A percentile compares a stretch with the other conserved stretches of the same genome.
Evolutionary conservation across 495 filamentous ascomycete species (phyloP).

Genomic region (Elaphomyces granulatus): DNA sequence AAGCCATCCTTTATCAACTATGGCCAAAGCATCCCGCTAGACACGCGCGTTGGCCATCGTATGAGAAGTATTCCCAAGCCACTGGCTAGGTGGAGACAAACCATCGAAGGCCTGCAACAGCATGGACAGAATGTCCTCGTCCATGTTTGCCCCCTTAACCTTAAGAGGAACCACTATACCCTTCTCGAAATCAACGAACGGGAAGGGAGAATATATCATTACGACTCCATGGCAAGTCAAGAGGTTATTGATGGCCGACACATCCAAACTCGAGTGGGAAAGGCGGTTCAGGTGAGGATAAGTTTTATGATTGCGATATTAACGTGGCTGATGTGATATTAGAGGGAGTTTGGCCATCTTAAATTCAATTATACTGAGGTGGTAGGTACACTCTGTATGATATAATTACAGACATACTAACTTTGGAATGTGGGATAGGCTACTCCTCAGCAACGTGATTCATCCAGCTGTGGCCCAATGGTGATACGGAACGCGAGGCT

Average conservation of each 20-base stretch:
- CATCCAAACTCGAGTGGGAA: constrained; percentile 1
- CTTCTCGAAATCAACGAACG: constrained; percentile 13
- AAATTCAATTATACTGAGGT: too few relatives aligned
- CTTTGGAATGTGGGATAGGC: too few relatives aligned
- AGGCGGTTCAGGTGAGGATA: too few relatives aligned
- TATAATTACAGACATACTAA: too few relatives aligned
- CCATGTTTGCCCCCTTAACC: constrained; percentile 9
- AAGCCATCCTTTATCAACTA: background rate
- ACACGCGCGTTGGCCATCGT: background rate
- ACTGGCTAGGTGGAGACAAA: background rate
- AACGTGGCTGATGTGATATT: too few relatives aligned
- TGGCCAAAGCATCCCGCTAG: background rate
- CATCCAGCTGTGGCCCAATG: constrained; percentile 11
- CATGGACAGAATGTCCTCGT: constrained; percentile 1
- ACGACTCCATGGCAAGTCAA: constrained; percentile 11
- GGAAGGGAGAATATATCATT: constrained; percentile 12
- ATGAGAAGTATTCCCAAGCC: background rate
- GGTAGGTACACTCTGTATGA: too few relatives aligned
- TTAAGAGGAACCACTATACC: constrained; percentile 10
- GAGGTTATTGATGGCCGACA: constrained; percentile 8
- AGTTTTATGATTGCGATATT: too few relatives aligned
- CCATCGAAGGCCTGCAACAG: background rate
- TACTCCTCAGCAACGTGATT: constrained; percentile 10
- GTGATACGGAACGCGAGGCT: constrained; percentile 10
- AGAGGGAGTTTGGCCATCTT: too few relatives aligned